Evolutionary conservation across 2,329 filamentous ascomycete species (phyloP), one percentile per base, ranked within the genome.

Genomic region (Orbilia ellipsospora): DNA sequence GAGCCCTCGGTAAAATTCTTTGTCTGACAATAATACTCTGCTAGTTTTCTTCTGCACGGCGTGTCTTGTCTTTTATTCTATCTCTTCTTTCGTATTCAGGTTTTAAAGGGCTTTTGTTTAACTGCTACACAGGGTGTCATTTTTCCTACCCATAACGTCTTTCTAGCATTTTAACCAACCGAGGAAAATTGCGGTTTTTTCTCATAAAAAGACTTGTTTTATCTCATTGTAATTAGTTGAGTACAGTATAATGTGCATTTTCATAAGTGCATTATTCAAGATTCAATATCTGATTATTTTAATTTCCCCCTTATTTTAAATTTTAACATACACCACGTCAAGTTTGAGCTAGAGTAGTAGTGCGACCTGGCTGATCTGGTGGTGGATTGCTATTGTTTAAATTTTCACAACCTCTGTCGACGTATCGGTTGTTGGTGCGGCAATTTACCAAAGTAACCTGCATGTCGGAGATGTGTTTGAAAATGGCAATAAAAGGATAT

Each of bases 1-100:
- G 52, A 45, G 31, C 31, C n/a, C 54, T 57, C 56, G 68, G 63
- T 74, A 68, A 67, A 68, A 51, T 68, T 68, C 31, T 74, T 40
- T 60, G 52, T 56, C 28, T 42, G 50, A 51, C 44, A 20, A 42
- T 51, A 59, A 64, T 57, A 56, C 40, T 59, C 20, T 48, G 28
- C 26, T 31, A 45, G 31, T 4, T 55, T 64, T 52, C 36, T 42
- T 59, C 20, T 44, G 45, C 62, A 66, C 44, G 62, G 61, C 48
- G 69, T 62, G 40, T 28, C 57, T 56, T 67, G 40, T 18, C 18
- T 52, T 44, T 51, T 28, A 16, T 18, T 64, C 48, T 18, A 52
- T n/a, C 16, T 23, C 12, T 59, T 45, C 54, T 36, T 36, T 6
- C 31, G 31, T 36, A 57, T 57, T 40, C 28, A 16, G 31, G 8